Base-by-base conservation (phyloP, 768 basidiomycete genomes). In the Lactarius indigo region DNA sequence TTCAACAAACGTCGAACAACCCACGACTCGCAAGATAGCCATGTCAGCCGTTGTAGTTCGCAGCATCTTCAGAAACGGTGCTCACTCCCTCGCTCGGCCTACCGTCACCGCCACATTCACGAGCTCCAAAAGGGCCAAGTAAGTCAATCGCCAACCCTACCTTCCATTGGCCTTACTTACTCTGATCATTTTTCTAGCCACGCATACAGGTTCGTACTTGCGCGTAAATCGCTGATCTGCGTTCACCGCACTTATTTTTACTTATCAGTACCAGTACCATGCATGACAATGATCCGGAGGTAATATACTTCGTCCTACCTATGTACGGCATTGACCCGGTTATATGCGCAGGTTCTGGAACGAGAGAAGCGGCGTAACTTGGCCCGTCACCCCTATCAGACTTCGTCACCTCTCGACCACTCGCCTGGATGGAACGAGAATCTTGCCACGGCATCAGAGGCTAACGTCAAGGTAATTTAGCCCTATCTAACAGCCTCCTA, bases 401-500 rank as follows among this genome's bases (percentile, higher is more conserved):
- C 79, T 1, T 81, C 83, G 2, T 79, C 84, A 1, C 81, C 84
- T 12, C 69, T 76, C n/a, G 69, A 80, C 13, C 73, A 83, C 68
- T 87, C 88, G 0, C 88, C 87, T 3, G 89, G 88, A 1, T 90
- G 89, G 89, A 89, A 89, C 68, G 89, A 90, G 70, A 74, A 75
- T 30, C 81, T 90, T 15, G 89, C 89, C 0, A 82, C 80, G 63
- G 68, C 80, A 13, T 89, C 89, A 2, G 89, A 90, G 75, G 89
- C 89, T 5, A 75, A 78, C 20, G 78, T 89, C 56, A 90, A 90
- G 82, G 88, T 84, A 57, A 57, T 28, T 35, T 33, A 17, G 28
- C 9, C 30, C 39, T 23, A 28, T 58, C 44, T 5, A 37, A 39
- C 15, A 26, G 35, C 23, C 54, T 41, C 30, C 31, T 47, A 37